Evolutionary conservation across 2,329 filamentous ascomycete species (phyloP).

Genomic region (Neofusicoccum parvum): DNA sequence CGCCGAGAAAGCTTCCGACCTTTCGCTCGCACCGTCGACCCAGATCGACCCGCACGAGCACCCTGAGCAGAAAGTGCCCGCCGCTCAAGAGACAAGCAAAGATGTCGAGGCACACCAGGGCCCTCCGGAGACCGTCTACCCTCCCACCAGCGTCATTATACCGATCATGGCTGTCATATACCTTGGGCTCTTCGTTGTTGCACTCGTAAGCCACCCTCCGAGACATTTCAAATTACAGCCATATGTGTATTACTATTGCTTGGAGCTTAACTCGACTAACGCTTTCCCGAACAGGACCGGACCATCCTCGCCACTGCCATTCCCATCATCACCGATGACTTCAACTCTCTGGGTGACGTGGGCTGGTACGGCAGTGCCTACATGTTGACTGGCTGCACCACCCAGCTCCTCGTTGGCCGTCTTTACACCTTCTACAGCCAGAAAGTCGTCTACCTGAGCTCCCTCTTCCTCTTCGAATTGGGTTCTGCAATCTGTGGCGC

Average conservation of each 20-base stretch:
- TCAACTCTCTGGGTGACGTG: constrained; percentile 16
- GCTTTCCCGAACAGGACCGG: neutral
- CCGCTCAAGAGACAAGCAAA: no score
- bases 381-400: constrained; percentile 45
- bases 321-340: constrained; percentile 20
- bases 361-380: constrained; percentile 37
- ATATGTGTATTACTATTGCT: no score
- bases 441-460: constrained; percentile 48
- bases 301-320: constrained; percentile 19
- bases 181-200: constrained; percentile 12
- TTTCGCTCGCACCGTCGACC: no score
- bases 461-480: constrained; percentile 53
- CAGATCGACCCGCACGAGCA: no score
- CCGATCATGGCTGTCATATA: constrained; percentile 13
- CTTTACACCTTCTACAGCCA: constrained; percentile 52
- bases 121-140: neutral
- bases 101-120: constrained; percentile 2
- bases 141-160: neutral
- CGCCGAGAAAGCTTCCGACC: no score
- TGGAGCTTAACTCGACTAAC: no score
- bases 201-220: neutral
- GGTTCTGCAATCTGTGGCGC: constrained; percentile 55
- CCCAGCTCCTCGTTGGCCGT: constrained; percentile 42
- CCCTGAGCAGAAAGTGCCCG: no score
- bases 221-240: no score